A percentile compares a stretch with the other conserved stretches of the same genome.
These are phyloP conservation scores for Microsporum ferrugineum DNA, from an alignment of 2,329 filamentous ascomycete genomes.

Conservation along the genomic window DNA sequence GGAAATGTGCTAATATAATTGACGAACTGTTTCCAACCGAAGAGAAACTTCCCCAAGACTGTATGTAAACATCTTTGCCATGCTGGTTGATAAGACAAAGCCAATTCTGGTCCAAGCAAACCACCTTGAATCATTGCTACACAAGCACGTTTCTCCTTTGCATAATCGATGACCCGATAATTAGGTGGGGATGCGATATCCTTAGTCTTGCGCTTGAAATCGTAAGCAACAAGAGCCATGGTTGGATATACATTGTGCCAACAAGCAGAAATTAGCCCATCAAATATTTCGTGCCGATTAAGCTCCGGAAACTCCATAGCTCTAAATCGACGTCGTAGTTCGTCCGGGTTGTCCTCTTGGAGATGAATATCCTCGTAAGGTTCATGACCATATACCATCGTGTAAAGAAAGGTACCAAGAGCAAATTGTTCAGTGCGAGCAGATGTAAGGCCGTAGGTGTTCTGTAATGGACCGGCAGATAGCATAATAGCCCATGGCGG, in stretches of 20 bases:
- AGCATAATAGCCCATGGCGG: slow-evolving; percentile 13
- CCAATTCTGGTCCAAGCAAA: slow-evolving; percentile 9
- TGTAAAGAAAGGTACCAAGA: slow-evolving; percentile 15
- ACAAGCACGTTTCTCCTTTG: slow-evolving; percentile 5
- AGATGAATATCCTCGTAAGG: slow-evolving; percentile 9
- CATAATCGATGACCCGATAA: slow-evolving; percentile 8
- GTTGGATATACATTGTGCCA: slow-evolving; percentile 18
- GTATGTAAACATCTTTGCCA: slow-evolving; percentile 7
- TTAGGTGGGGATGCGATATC: slow-evolving; percentile 8
- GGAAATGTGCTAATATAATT: not conserved
- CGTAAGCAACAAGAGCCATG: slow-evolving; percentile 15
- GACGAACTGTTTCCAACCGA: not conserved
- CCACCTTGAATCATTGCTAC: slow-evolving; percentile 6
- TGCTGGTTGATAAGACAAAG: slow-evolving; percentile 4
- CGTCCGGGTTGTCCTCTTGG: not conserved
- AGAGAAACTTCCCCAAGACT: not conserved
- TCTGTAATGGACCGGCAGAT: slow-evolving; percentile 12
- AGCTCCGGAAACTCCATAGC: slow-evolving; percentile 16
- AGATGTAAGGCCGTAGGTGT: slow-evolving; percentile 15
- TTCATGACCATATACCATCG: slow-evolving; percentile 17
- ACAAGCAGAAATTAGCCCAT: slow-evolving; percentile 15
- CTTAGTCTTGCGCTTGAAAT: slow-evolving; percentile 15
- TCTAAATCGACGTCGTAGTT: slow-evolving; percentile 11
- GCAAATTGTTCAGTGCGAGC: slow-evolving; percentile 17
- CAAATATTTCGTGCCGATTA: slow-evolving; percentile 13